Conservation (phyloP, 257 asterid genomes). For the Handroanthus guayacan region DNA sequence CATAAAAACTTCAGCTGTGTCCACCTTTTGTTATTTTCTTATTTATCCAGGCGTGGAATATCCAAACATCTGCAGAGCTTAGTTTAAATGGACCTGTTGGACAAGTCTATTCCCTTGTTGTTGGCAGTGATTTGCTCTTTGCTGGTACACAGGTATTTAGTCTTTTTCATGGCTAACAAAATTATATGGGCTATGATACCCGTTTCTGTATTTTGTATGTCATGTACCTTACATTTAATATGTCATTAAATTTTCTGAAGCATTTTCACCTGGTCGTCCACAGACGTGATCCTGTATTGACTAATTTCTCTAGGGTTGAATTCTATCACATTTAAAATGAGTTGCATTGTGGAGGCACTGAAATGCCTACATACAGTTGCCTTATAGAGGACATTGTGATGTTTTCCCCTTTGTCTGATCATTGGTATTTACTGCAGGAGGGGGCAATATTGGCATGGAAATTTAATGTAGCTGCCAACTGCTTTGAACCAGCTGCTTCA, state of each 20-base stretch:
- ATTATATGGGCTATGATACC: neutral
- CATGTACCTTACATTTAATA: neutral
- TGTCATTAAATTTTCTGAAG: neutral
- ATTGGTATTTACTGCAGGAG: conserved; percentile 62
- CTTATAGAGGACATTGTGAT: neutral
- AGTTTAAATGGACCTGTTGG: conserved; percentile 94
- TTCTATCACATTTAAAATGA: neutral
- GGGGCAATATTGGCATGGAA: conserved; percentile 90
- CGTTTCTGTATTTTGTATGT: conserved; percentile 2
- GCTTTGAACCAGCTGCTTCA: conserved; percentile 89
- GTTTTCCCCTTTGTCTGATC: conserved; percentile 17
- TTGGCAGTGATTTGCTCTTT: conserved; percentile 83
- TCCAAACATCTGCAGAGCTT: conserved; percentile 81
- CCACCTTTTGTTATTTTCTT: conserved; percentile 21
- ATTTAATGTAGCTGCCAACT: conserved; percentile 74
- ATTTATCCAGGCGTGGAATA: conserved; percentile 86
- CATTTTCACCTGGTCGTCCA: conserved; percentile 15
- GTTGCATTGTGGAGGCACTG: neutral
- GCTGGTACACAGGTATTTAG: conserved; percentile 90
- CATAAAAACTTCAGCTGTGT: conserved; percentile 9
- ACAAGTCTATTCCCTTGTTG: conserved; percentile 90
- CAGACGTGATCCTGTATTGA: neutral
- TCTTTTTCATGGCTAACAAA: conserved; percentile 25
- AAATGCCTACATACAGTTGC: neutral
- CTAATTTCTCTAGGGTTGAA: conserved; percentile 1